Evolutionary conservation across 768 basidiomycete species (phyloP).

Genomic region (Boletales sp.): DNA sequence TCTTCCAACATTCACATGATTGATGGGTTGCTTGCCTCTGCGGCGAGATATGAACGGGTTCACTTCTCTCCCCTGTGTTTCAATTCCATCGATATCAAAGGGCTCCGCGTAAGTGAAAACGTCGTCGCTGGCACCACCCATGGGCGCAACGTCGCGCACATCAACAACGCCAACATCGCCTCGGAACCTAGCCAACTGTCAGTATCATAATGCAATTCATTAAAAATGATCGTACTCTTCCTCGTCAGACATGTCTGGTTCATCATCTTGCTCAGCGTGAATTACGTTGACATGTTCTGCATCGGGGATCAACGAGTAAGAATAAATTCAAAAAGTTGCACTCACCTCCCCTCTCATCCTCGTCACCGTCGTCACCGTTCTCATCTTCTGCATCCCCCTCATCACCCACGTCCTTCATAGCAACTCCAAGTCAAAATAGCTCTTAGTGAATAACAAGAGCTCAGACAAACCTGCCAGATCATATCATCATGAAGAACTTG

Average conservation of each 20-base stretch:
- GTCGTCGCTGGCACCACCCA: slow-evolving; percentile 38
- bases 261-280: slow-evolving; percentile 59
- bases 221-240: slow-evolving; percentile 47
- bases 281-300: slow-evolving; percentile 55
- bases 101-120: slow-evolving; percentile 55
- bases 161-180: slow-evolving; percentile 40
- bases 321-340: background rate
- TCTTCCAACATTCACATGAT: background rate
- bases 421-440: slow-evolving; percentile 7
- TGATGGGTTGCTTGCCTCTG: slow-evolving; percentile 35
- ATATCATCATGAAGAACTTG: slow-evolving; percentile 49
- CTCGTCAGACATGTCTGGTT: slow-evolving; percentile 64
- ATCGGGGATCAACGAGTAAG: slow-evolving; percentile 6
- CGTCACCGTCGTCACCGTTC: slow-evolving; percentile 55
- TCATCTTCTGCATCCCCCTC: slow-evolving; percentile 56
- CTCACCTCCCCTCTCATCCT: slow-evolving; percentile 22
- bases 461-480: slow-evolving; percentile 52
- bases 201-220: slow-evolving; percentile 5
- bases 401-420: slow-evolving; percentile 50
- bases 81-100: slow-evolving; percentile 43
- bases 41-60: slow-evolving; percentile 50
- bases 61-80: slow-evolving; percentile 41
- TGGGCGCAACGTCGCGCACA: slow-evolving; percentile 28
- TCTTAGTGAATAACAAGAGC: background rate
- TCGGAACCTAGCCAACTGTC: slow-evolving; percentile 33